A percentile compares a stretch with the other conserved stretches of the same genome.
These are phyloP conservation scores for Trichocladium antarcticum DNA, from an alignment of 495 filamentous ascomycete species.

Conservation along the genomic window DNA sequence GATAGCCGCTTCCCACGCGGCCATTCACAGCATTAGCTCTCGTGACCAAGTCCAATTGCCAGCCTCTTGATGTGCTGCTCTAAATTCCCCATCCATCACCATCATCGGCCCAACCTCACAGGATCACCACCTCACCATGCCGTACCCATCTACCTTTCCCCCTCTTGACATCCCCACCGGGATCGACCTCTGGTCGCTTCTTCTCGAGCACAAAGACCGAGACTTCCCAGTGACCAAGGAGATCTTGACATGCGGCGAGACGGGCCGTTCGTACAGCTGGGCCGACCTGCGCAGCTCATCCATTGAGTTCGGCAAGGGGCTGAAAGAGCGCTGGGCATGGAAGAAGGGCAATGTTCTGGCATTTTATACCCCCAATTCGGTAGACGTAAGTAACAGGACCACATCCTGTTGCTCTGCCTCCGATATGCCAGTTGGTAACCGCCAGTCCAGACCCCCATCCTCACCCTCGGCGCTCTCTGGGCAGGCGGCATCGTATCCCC, in stretches of 20 bases:
- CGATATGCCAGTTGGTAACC: not conserved
- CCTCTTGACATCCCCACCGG: slow-evolving; percentile 48
- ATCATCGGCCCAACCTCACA: not conserved
- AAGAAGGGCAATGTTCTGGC: slow-evolving; percentile 67
- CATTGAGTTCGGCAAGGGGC: slow-evolving; percentile 65
- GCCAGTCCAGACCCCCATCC: slow-evolving; percentile 45
- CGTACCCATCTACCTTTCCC: slow-evolving; percentile 45
- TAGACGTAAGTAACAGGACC: slow-evolving; percentile 26
- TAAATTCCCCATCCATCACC: no score
- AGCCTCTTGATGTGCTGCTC: no score
- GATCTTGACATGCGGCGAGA: slow-evolving; percentile 69
- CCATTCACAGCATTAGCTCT: not conserved
- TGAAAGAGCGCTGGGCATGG: slow-evolving; percentile 63
- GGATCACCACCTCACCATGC: slow-evolving; percentile 33
- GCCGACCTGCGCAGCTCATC: slow-evolving; percentile 53
- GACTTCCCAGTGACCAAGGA: slow-evolving; percentile 34
- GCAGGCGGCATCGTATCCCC: slow-evolving; percentile 72
- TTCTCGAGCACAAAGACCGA: slow-evolving; percentile 40
- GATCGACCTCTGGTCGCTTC: slow-evolving; percentile 60
- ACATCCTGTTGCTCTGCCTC: not conserved
- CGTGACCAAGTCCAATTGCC: no score
- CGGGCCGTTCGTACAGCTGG: slow-evolving; percentile 63
- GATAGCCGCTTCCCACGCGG: not conserved
- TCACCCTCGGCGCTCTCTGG: slow-evolving; percentile 75
- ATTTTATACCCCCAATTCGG: slow-evolving; percentile 60